Evolutionary conservation across 345 rosid genomes (phyloP).

Genomic region (Limnanthes douglasii): DNA sequence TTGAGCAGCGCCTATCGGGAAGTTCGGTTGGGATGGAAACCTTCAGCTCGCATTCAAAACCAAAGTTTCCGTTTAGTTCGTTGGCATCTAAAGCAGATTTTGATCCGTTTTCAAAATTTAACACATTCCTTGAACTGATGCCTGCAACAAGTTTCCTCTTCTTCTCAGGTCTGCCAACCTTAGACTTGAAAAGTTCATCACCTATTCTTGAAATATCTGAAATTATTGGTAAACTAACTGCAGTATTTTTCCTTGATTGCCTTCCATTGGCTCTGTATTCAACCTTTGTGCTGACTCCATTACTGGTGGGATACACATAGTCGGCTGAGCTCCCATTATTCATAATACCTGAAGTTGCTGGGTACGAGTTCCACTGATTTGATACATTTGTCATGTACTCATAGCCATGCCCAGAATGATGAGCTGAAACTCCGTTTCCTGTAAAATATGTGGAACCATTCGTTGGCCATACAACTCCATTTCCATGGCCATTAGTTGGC

Average conservation of each 20-base stretch:
- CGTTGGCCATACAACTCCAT: constrained; percentile 44
- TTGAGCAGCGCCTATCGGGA: constrained; percentile 31
- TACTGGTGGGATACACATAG: constrained; percentile 29
- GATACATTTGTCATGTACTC: constrained; percentile 53
- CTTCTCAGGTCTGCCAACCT: constrained; percentile 36
- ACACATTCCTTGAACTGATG: constrained; percentile 28
- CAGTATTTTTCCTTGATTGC: constrained; percentile 19
- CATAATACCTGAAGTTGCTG: constrained; percentile 40
- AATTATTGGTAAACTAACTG: constrained; percentile 9
- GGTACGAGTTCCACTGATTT: constrained; percentile 43
- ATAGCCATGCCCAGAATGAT: constrained; percentile 58
- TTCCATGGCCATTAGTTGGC: constrained; percentile 43
- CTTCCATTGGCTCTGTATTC: constrained; percentile 33
- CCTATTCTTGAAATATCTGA: too few species aligned
- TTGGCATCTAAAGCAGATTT: constrained; percentile 29
- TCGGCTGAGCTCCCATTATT: too few species aligned
- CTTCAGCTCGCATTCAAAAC: constrained; percentile 30
- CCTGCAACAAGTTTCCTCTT: constrained; percentile 39
- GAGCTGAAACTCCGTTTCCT: constrained; percentile 14
- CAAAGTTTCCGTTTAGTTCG: constrained; percentile 19
- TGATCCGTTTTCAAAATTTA: constrained; percentile 28
- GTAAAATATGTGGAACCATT: constrained; percentile 39
- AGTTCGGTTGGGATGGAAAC: constrained; percentile 30
- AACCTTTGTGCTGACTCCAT: constrained; percentile 41
- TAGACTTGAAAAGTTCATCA: constrained; percentile 17